Base-by-base conservation (phyloP, 2,329 filamentous ascomycete species). In the Fusarium torulosum region DNA sequence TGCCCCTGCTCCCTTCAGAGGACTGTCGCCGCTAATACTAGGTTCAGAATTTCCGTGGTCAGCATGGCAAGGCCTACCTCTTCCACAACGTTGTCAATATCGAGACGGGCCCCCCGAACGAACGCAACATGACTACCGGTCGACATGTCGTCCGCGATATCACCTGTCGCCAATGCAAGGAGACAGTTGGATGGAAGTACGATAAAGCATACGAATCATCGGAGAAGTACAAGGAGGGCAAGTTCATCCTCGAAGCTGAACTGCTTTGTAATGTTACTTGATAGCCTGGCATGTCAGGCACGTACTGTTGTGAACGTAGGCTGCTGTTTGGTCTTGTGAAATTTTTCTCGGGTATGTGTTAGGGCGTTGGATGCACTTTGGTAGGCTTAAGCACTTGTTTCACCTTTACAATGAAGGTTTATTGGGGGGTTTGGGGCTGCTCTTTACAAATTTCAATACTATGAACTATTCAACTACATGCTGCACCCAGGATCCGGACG, bases 161-260 rank as follows among this genome's bases (percentile, higher is more conserved):
- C 74, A 85, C 85, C 59, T 99, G 96, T 83, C 87, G 91, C 59
- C 92, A 97, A 79, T 99, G 96, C 86, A 91, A 91, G 77, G 91
- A 94, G 79, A 91, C 91, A 29, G 96, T 99, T 53, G 96, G 96
- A 35, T 99, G 96, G 96, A 98, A 97, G 79, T 99, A 99, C 78
- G 96, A 99, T 80, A 97, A 96, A 82, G 96, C 96, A 2, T 98
- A 92, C 78, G 96, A 99, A 82, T 80, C 84, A 33, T 90, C 86
- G 68, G 95, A 99, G 86, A 97, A 97, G 82, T 99, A 99, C 82
- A 99, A 99, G 84, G 96, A 99, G 84, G 94, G 94, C 56, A 99
- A 98, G 82, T 98, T 92, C 78, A 99, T 99, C 62, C 85, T 99
- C 58, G 95, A 98, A 83, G 92, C 92, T 31, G 94, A 97, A 82